phyloP scores from a whole-genome alignment of 306 rosid species.

The Begonia fuchsioides region DNA sequence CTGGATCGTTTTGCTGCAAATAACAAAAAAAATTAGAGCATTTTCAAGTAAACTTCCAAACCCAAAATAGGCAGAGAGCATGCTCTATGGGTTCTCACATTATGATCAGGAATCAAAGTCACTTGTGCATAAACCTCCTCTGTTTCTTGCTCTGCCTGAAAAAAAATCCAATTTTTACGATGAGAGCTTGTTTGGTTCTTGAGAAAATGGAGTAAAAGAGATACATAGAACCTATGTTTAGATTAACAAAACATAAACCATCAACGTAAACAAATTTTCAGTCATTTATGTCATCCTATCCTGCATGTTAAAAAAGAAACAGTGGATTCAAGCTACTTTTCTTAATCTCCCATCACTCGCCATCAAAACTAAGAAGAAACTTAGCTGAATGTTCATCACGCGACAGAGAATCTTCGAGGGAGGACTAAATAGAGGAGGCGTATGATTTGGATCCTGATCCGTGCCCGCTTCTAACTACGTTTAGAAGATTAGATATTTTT shows the following conservation, averaged over 20 bases:
- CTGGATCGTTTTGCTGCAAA: constrained; percentile 52
- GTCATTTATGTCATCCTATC: no score
- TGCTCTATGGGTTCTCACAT: constrained; percentile 34
- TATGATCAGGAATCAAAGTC: constrained; percentile 55
- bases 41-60: no score
- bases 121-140: constrained; percentile 85
- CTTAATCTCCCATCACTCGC: no score
- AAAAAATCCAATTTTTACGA: neutral
- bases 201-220: no score
- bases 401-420: constrained; percentile 78
- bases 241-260: no score
- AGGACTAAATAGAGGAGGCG: constrained; percentile 57
- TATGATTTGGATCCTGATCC: constrained; percentile 67
- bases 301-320: no score
- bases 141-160: constrained; percentile 86
- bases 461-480: constrained; percentile 78
- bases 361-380: no score
- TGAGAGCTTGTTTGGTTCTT: no score
- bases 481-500: neutral
- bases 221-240: no score
- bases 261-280: no score
- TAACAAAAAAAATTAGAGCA: constrained; percentile 11
- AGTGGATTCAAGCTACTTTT: no score
- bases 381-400: constrained; percentile 40
- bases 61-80: neutral